Percentiles rank a stretch among this genome's conserved stretches.
These are phyloP conservation scores for Teunomyces aglyptinius DNA, from an alignment of 805 yeast genomes.

Conservation along the genomic window DNA sequence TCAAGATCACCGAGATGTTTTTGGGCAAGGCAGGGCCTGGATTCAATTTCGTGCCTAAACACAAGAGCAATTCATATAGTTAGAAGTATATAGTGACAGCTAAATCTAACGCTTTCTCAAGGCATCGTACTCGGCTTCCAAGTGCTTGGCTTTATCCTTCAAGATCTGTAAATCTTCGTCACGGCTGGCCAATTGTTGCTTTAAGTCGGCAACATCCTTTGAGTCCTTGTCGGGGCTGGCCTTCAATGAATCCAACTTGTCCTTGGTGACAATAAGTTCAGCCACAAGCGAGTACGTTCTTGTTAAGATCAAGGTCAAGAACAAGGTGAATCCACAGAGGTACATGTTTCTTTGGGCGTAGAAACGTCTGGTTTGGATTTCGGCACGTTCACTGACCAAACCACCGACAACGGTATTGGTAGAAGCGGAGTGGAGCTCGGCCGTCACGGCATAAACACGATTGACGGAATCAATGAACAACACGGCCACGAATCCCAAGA, in stretches of 20 bases:
- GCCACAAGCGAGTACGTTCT: conserved; percentile 81
- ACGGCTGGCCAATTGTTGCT: conserved; percentile 47
- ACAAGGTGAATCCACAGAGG: conserved; percentile 91
- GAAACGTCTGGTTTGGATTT: conserved; percentile 85
- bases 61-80: conserved; percentile 82
- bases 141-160: conserved; percentile 68
- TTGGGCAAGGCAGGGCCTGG: conserved; percentile 77
- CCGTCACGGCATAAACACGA: conserved; percentile 67
- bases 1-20: conserved; percentile 91
- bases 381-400: conserved; percentile 62
- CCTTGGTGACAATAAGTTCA: conserved; percentile 67
- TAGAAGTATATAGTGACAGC: neutral
- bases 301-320: conserved; percentile 78
- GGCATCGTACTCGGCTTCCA: conserved; percentile 61
- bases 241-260: conserved; percentile 44
- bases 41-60: conserved; percentile 88
- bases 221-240: conserved; percentile 18
- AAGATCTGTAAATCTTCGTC: conserved; percentile 64
- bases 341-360: conserved; percentile 97
- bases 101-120: conserved; percentile 1
- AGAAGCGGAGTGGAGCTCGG: conserved; percentile 49
- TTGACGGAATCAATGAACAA: conserved; percentile 87
- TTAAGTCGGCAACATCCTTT: conserved; percentile 46
- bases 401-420: conserved; percentile 22
- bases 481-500: conserved; percentile 77